Evolutionary conservation across 140 eudicot genomes (phyloP).

Genomic region (Flaveria floridana): DNA sequence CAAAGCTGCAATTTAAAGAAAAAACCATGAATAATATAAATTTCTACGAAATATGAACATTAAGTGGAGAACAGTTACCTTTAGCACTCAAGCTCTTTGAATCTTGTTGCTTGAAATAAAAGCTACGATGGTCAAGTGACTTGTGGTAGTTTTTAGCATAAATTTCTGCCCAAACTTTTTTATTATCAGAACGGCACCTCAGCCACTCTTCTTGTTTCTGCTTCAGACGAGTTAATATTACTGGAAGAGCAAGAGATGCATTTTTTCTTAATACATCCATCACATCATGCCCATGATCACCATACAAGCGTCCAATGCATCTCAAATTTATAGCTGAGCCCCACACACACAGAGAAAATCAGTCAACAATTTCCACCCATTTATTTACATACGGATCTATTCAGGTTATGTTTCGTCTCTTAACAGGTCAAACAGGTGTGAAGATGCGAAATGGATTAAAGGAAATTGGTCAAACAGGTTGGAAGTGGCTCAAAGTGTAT

Average conservation of each 20-base stretch:
- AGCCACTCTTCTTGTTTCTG: slow-evolving; percentile 99
- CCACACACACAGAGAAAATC: slow-evolving; percentile 33
- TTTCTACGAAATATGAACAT: background rate
- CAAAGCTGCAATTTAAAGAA: slow-evolving; percentile 51
- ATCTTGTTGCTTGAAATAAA: slow-evolving; percentile 97
- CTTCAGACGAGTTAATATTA: slow-evolving; percentile 81
- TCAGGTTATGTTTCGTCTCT: background rate
- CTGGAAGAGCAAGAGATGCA: slow-evolving; percentile 86
- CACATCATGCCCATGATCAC: slow-evolving; percentile 97
- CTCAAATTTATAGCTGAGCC: slow-evolving; percentile 68
- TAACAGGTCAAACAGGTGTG: background rate
- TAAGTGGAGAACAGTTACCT: slow-evolving; percentile 51
- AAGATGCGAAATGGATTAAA: background rate
- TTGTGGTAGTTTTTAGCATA: slow-evolving; percentile 95
- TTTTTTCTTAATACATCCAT: slow-evolving; percentile 89
- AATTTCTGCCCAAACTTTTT: slow-evolving; percentile 93
- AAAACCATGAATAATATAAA: background rate
- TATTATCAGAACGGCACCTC: slow-evolving; percentile 89
- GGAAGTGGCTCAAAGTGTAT: slow-evolving; percentile 7
- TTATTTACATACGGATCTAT: background rate
- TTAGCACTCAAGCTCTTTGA: slow-evolving; percentile 88
- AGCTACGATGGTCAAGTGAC: slow-evolving; percentile 98
- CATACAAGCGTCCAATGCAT: slow-evolving; percentile 92
- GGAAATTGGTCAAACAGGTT: background rate
- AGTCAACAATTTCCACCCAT: slow-evolving; percentile 25